Evolutionary conservation across 192 early-diverging fungal species (phyloP), one percentile per base, ranked within the genome.

Genomic region (Gonapodya prolifera): DNA sequence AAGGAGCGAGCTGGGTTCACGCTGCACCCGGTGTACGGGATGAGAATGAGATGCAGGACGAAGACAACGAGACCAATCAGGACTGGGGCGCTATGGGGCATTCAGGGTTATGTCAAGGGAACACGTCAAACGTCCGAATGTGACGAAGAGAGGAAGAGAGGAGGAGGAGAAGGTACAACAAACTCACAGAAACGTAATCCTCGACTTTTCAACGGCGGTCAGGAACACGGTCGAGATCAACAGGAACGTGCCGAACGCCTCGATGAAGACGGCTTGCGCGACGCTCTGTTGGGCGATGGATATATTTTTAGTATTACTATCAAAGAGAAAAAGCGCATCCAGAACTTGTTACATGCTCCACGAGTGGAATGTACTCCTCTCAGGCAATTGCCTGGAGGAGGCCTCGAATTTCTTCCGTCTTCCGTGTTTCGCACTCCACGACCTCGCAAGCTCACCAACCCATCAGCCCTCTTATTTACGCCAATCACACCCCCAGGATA

Each of bases 1-100:
- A 91, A 89, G 76, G 85, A 84, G 76, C 89, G 85, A 28, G 90
- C 91, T 18, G 90, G 91, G 81, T 92, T 92, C 70, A 92, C 79
- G 29, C 84, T 83, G 17, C 87, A 86, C 45, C 83, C 82, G 34
- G 81, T 84, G 79, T 78, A 82, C n/a, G 83, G 83, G 34, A 84
- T 79, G 31, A 79, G 75, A 28, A 82, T 33, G 16, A 86, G 34
- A 75, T 86, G 85, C 33, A 79, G 82, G 33, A 81, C 70, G 45
- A 85, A 85, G 2, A 86, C 85, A 77, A 76, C 34, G 0, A 61
- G 33, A 1, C 1, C 1, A 79, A 80, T n/a, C n/a, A n/a, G n/a
- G n/a, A n/a, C n/a, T n/a, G n/a, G n/a, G n/a, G n/a, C n/a, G n/a
- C n/a, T n/a, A n/a, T n/a, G n/a, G n/a, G n/a, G n/a, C n/a, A n/a